These are phyloP conservation scores for Monilinia polystroma DNA, from an alignment of 2,329 filamentous ascomycete species.

Conservation along the genomic window DNA sequence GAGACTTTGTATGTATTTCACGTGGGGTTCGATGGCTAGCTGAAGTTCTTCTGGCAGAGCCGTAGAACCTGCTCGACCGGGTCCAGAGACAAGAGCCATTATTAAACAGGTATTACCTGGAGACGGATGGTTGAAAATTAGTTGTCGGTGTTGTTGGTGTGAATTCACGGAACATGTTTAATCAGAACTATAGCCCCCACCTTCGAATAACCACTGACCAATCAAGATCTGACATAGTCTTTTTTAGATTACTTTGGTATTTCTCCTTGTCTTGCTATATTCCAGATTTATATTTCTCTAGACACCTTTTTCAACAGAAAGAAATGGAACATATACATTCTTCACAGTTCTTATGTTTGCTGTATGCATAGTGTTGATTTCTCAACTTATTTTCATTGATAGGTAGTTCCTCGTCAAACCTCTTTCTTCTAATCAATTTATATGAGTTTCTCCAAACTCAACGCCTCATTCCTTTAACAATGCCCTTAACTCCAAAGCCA, in stretches of 20 bases:
- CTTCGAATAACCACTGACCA: not conserved
- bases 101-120: conserved; percentile 6
- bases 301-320: not conserved
- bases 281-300: not conserved
- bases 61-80: conserved; percentile 33
- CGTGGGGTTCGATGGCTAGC: conserved; percentile 56
- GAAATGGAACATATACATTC: not conserved
- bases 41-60: conserved; percentile 38
- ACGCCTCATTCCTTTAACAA: not conserved
- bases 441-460: not conserved
- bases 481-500: not conserved
- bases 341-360: not conserved
- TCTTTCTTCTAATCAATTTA: not conserved
- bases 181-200: not conserved
- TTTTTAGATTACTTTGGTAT: not conserved
- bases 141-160: not conserved
- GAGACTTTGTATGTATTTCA: conserved; percentile 88
- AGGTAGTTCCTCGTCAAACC: not conserved
- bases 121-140: not conserved
- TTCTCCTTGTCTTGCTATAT: not conserved
- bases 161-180: not conserved
- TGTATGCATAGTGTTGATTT: not conserved
- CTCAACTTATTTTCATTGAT: no score
- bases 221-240: not conserved
- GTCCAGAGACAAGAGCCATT: conserved; percentile 41